Conservation (phyloP, 148 eudicot genomes). For the Rhododendron vialii region DNA sequence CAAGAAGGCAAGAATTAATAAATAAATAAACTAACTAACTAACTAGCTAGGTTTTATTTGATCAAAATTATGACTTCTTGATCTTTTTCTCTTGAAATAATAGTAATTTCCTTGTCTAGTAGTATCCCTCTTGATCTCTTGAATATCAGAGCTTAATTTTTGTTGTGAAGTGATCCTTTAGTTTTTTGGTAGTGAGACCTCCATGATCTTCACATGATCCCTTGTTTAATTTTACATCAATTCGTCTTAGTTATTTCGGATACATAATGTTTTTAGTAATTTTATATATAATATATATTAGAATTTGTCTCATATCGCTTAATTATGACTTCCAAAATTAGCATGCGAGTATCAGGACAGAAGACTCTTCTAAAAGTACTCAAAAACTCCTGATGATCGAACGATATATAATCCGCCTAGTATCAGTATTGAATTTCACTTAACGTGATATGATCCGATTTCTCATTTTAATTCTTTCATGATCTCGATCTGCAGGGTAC, state of each 20-base stretch:
- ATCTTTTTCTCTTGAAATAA: not conserved
- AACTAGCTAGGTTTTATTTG: too few species aligned
- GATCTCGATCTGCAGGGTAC: not conserved
- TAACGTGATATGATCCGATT: not conserved
- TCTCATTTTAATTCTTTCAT: not conserved
- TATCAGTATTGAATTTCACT: not conserved
- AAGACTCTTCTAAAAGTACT: not conserved
- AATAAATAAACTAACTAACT: too few species aligned
- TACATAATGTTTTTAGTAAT: not conserved
- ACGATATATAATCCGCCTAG: not conserved
- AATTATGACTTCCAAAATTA: not conserved
- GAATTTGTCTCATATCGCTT: not conserved
- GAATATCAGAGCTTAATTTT: not conserved
- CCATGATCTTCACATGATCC: not conserved
- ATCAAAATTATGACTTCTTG: not conserved
- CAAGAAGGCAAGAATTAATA: constrained; percentile 2
- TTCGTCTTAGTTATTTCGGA: not conserved
- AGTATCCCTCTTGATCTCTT: not conserved
- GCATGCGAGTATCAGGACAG: not conserved
- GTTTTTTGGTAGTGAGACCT: not conserved
- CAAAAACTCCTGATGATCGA: not conserved
- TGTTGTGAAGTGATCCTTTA: not conserved
- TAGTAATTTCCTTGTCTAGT: not conserved
- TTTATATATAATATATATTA: not conserved
- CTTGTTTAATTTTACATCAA: not conserved